Evolutionary conservation across 2,329 filamentous ascomycete species (phyloP).

Genomic region (Penicillium sp.): DNA sequence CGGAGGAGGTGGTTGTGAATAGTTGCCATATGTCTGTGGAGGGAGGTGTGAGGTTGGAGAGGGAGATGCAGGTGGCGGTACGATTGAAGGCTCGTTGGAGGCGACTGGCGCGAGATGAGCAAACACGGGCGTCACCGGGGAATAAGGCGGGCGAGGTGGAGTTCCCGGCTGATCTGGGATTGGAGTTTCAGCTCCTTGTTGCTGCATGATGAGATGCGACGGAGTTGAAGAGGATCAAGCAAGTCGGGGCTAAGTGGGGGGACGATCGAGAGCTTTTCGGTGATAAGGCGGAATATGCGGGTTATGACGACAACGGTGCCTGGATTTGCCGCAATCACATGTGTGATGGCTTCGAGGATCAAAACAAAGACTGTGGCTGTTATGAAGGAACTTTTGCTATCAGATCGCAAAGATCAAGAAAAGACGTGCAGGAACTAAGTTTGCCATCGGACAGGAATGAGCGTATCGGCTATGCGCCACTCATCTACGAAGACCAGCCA

Average conservation of each 20-base stretch:
- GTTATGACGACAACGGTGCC: slow-evolving; percentile 15
- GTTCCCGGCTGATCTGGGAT: slow-evolving; percentile 27
- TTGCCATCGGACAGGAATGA: not conserved
- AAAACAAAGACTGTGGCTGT: not conserved
- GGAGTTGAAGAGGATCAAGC: not conserved
- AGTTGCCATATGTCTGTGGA: slow-evolving; percentile 3
- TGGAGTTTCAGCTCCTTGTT: slow-evolving; percentile 12
- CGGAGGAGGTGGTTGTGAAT: slow-evolving; percentile 13
- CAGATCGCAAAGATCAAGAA: not conserved
- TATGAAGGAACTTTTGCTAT: not conserved
- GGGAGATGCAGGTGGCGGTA: slow-evolving; percentile 27
- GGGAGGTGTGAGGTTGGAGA: slow-evolving; percentile 20
- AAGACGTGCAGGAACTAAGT: not conserved
- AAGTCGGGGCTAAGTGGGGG: slow-evolving; percentile 3
- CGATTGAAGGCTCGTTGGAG: slow-evolving; percentile 23
- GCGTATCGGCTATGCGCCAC: not conserved
- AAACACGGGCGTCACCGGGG: slow-evolving; percentile 40
- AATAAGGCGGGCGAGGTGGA: slow-evolving; percentile 40
- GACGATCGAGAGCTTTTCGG: not conserved
- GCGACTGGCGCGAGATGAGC: slow-evolving; percentile 29
- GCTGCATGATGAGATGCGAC: slow-evolving; percentile 6
- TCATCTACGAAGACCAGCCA: not conserved
- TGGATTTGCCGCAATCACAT: slow-evolving; percentile 5
- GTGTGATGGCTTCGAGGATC: not conserved
- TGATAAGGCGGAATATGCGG: slow-evolving; percentile 5